Evolutionary conservation across 768 basidiomycete species (phyloP).

Genomic region (Lyophyllum atratum): DNA sequence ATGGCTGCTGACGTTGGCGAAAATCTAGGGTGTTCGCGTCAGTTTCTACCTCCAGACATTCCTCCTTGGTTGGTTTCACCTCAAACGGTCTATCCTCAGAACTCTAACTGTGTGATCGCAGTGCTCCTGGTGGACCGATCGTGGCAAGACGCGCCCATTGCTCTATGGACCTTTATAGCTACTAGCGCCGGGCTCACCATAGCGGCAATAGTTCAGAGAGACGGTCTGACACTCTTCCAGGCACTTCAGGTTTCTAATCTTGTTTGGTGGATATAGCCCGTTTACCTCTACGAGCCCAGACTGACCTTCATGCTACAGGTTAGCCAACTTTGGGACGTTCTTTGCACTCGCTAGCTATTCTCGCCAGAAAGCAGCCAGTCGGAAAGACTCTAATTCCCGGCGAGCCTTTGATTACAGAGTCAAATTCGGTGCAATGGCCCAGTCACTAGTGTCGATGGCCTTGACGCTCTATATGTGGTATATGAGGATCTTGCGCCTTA

Average conservation of each 20-base stretch:
- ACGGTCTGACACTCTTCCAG: conserved; percentile 38
- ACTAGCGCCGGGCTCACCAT: conserved; percentile 41
- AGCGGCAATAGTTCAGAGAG: conserved; percentile 35
- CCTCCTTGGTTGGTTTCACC: conserved; percentile 21
- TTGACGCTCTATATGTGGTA: conserved; percentile 42
- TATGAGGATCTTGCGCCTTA: neutral
- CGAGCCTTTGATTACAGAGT: conserved; percentile 30
- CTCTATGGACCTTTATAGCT: conserved; percentile 45
- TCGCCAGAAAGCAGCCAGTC: conserved; percentile 33
- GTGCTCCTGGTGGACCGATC: conserved; percentile 43
- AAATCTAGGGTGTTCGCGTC: conserved; percentile 32
- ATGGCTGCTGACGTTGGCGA: neutral
- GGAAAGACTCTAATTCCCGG: conserved; percentile 1
- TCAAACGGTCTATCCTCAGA: neutral
- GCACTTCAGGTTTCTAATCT: conserved; percentile 42
- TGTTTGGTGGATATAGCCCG: conserved; percentile 32
- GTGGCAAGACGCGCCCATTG: conserved; percentile 38
- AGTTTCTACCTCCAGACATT: conserved; percentile 31
- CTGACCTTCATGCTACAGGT: conserved; percentile 22
- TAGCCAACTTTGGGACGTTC: conserved; percentile 44
- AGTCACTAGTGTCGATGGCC: conserved; percentile 39
- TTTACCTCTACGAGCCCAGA: neutral
- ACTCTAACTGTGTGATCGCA: conserved; percentile 9
- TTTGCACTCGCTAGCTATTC: conserved; percentile 43
- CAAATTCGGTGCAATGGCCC: conserved; percentile 39